Base-by-base conservation (phyloP, 2,329 filamentous ascomycete genomes). In the Aphanoascus verrucosus region DNA sequence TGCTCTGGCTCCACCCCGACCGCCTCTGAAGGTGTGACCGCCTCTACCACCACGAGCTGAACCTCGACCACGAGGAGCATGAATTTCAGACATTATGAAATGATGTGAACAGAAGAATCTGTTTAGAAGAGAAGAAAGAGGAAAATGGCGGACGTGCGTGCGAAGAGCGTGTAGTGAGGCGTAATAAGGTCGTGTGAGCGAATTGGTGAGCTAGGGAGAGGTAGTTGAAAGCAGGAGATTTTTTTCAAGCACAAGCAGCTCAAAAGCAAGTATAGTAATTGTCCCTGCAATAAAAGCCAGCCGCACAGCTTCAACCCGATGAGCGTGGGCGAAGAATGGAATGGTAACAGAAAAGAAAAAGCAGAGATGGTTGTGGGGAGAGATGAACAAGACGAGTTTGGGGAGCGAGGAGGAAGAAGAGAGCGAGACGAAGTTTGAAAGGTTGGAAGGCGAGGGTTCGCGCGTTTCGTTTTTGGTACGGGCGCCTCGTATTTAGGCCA, bases 11-110 rank as follows among this genome's bases (percentile, higher is more conserved):
- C 79, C 77, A 65, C 85, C 85, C 72, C 86, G 82, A 66, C 81
- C 81, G 70, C 82, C 81, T 75, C 85, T 78, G 63, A 74, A 78
- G 65, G 79, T 81, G 71, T 84, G 85, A 62, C 84, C 85, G 70
- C 84, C 84, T 75, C 86, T 80, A 67, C 88, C 89, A 69, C 90
- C 90, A 72, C 91, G 85, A 73, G 84, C 80, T 71, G 88, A 85
- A 76, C 88, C 88, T 81, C 93, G 86, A 75, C 91, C 90, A 76
- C 91, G 88, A 62, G 77, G 83, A 74, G 87, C 83, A 72, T 89
- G 85, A 76, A 87, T 82, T 81, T 97, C 91, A 80, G 93, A 94
- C 93, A 97, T 97, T 76, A 70, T 73, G 71, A 2, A 50, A 41
- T 11, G 28, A 14, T 45, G 20, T 49, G 32, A 52, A 12, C 31